Percentiles rank a stretch among this genome's conserved stretches.
Evolutionary conservation across 106 monocot genomes (phyloP).

Genomic region (Dioscorea zingiberensis): DNA sequence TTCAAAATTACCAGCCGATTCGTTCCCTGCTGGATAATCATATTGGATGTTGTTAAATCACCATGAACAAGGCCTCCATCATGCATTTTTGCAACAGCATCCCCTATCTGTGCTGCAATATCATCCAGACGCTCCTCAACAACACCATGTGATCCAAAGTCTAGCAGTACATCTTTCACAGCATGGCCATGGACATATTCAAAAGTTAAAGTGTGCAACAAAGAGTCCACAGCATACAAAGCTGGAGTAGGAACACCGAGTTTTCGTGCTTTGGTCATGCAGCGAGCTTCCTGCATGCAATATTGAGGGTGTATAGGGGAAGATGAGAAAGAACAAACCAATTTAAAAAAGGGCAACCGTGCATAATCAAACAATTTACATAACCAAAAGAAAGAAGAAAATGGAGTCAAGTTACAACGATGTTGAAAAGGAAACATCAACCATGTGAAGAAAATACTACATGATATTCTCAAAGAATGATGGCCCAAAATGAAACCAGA

Average conservation of each 20-base stretch:
- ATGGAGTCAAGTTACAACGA: neutral
- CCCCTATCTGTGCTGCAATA: slow-evolving; percentile 70
- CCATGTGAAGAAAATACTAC: neutral
- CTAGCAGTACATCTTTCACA: slow-evolving; percentile 80
- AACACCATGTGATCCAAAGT: slow-evolving; percentile 61
- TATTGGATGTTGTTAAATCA: slow-evolving; percentile 93
- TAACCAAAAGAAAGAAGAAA: no score
- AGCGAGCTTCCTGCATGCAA: slow-evolving; percentile 67
- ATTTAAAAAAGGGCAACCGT: neutral
- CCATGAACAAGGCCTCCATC: slow-evolving; percentile 95
- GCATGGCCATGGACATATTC: slow-evolving; percentile 76
- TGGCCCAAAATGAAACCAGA: neutral
- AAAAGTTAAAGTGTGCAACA: slow-evolving; percentile 65
- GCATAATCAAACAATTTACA: neutral
- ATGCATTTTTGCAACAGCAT: slow-evolving; percentile 76
- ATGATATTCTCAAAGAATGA: no score
- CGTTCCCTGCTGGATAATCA: slow-evolving; percentile 58
- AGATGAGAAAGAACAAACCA: neutral
- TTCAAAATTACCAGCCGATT: slow-evolving; percentile 50
- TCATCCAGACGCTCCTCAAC: slow-evolving; percentile 45
- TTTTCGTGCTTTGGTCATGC: slow-evolving; percentile 90
- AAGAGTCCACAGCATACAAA: slow-evolving; percentile 70
- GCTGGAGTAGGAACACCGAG: slow-evolving; percentile 74
- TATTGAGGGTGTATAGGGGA: neutral
- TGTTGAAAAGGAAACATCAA: neutral